phyloP scores from a whole-genome alignment of 345 rosid species.

The Pugionium dolabratum region DNA sequence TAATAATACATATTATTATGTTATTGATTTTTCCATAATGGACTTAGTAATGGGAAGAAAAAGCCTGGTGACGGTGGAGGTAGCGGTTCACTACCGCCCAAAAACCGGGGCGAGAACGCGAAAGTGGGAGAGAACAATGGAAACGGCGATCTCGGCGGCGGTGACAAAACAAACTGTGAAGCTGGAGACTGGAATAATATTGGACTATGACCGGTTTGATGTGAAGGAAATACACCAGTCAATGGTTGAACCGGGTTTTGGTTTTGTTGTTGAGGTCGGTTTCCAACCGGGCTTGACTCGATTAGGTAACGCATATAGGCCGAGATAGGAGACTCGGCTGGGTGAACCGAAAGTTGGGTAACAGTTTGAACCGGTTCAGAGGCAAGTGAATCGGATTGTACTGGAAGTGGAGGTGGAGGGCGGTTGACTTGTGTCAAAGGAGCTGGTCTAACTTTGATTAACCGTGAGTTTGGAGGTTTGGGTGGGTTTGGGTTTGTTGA shows the following conservation, averaged over 20 bases:
- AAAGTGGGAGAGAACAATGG: conserved; percentile 72
- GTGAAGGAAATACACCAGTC: conserved; percentile 49
- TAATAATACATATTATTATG: background rate
- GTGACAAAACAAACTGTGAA: conserved; percentile 68
- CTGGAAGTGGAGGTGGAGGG: conserved; percentile 48
- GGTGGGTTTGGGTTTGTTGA: conserved; percentile 70
- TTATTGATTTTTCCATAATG: conserved; percentile 72
- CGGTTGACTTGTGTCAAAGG: conserved; percentile 71
- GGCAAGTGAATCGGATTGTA: conserved; percentile 16
- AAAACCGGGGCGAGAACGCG: conserved; percentile 68
- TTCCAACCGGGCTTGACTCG: conserved; percentile 57
- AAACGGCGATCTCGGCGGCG: conserved; percentile 60
- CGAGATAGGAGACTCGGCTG: conserved; percentile 74
- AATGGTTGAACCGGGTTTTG: conserved; percentile 39
- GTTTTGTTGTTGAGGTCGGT: conserved; percentile 45
- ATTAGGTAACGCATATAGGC: conserved; percentile 75
- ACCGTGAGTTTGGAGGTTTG: conserved; percentile 71
- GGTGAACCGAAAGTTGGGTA: conserved; percentile 21
- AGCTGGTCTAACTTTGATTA: conserved; percentile 88
- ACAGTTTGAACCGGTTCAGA: conserved; percentile 23
- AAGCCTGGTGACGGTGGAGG: conserved; percentile 80
- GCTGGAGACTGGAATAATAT: conserved; percentile 71
- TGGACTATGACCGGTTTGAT: conserved; percentile 50
- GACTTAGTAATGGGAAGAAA: conserved; percentile 71
- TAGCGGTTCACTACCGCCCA: conserved; percentile 68